Conservation (phyloP, 441 rosid genomes). For the Populus hybrid region DNA sequence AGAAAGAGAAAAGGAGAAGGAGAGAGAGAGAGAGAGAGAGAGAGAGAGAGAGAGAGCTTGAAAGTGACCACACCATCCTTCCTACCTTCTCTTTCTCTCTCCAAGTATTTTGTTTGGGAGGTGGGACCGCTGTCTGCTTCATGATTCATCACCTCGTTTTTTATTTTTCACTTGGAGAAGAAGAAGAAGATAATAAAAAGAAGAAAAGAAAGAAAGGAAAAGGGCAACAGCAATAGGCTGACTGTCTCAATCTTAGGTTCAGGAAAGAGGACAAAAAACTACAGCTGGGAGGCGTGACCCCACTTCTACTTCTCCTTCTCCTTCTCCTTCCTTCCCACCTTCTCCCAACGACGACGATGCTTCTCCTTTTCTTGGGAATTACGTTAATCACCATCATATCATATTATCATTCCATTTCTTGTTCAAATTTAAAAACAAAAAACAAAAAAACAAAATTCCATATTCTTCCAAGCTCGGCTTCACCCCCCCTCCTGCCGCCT, state of each 20-base stretch:
- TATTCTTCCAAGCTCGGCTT: too few relatives aligned
- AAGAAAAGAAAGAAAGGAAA: neutral
- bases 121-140: conserved; percentile 1
- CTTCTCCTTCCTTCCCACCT: conserved; percentile 19
- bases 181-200: neutral
- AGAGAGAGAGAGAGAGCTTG: neutral
- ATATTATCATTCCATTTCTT: too few relatives aligned
- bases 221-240: conserved; percentile 17
- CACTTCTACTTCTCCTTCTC: conserved; percentile 27
- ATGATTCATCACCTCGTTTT: neutral
- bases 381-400: neutral
- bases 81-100: neutral
- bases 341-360: conserved; percentile 7
- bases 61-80: conserved; percentile 15
- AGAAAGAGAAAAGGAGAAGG: neutral
- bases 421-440: too few relatives aligned
- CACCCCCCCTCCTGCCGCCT: too few relatives aligned
- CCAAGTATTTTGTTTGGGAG: neutral
- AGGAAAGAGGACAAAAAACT: conserved; percentile 32
- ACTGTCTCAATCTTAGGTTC: conserved; percentile 31
- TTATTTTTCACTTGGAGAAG: neutral
- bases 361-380: conserved; percentile 6
- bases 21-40: too few relatives aligned
- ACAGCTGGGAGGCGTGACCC: conserved; percentile 37
- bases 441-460: too few relatives aligned